A percentile compares a stretch with the other conserved stretches of the same genome.
phyloP scores from a whole-genome alignment of 176 grass and related monocot species.

The Cymbopogon citratus region DNA sequence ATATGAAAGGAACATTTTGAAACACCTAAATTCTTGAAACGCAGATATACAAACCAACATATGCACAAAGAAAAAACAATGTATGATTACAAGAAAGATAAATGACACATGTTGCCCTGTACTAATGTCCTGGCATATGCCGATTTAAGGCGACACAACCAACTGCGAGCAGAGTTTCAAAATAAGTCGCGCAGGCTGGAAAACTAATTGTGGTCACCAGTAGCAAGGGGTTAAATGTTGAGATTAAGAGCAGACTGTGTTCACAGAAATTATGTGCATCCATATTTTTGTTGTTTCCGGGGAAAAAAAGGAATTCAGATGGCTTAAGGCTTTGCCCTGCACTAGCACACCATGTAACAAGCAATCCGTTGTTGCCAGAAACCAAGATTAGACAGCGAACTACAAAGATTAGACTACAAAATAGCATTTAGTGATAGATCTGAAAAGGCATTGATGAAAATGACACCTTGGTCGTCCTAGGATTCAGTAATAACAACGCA shows the following conservation, averaged over 20 bases:
- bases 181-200: neutral
- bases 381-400: neutral
- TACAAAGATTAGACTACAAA: neutral
- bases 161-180: neutral
- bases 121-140: neutral
- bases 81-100: neutral
- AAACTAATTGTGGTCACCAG: neutral
- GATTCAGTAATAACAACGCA: neutral
- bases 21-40: neutral
- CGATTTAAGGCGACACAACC: neutral
- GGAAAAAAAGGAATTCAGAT: too few species aligned
- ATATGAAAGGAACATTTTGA: neutral
- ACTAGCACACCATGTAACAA: neutral
- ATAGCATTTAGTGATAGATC: neutral
- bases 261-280: neutral
- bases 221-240: neutral
- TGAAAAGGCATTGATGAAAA: neutral
- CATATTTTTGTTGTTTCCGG: too few species aligned
- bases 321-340: neutral
- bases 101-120: neutral
- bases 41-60: neutral
- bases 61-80: neutral
- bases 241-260: neutral
- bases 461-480: neutral
- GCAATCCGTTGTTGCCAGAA: neutral